Conservation (phyloP, 202 grass and related monocot genomes). For the Cymbopogon flexuosus region DNA sequence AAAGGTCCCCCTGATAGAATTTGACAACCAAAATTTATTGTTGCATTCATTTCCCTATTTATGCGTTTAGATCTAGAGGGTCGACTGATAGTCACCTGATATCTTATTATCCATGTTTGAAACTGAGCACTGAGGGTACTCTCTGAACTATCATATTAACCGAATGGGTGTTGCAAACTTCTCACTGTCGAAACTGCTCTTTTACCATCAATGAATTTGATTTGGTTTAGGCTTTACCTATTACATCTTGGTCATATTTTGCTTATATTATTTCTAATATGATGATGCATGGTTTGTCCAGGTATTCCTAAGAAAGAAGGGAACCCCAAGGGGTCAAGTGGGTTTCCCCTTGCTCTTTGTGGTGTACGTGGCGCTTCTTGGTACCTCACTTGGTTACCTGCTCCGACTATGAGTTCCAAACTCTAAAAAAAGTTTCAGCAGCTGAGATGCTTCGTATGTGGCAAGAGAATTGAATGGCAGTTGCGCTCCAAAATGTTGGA, state of each 20-base stretch:
- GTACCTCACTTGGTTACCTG: constrained; percentile 61
- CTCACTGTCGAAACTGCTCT: background rate
- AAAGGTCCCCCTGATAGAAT: background rate
- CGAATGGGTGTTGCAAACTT: background rate
- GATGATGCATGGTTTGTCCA: constrained; percentile 25
- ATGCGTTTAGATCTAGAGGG: background rate
- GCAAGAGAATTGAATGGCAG: constrained; percentile 14
- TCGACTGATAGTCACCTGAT: background rate
- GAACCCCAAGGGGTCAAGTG: constrained; percentile 38
- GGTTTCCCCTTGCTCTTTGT: constrained; percentile 88
- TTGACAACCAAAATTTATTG: background rate
- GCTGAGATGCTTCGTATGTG: background rate
- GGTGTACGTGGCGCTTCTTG: constrained; percentile 73
- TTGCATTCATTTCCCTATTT: background rate
- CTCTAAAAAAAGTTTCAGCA: background rate
- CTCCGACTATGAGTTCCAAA: constrained; percentile 50
- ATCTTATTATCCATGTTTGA: background rate
- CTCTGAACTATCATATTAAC: background rate
- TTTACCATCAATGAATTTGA: background rate
- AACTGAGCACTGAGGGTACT: background rate
- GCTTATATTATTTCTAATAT: constrained; percentile 28
- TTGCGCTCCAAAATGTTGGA: constrained; percentile 1
- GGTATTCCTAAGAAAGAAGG: constrained; percentile 61
- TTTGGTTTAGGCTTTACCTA: background rate
- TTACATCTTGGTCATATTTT: background rate